Base-by-base conservation (phyloP, 2,329 filamentous ascomycete genomes). In the Pseudogymnoascus sp. region DNA sequence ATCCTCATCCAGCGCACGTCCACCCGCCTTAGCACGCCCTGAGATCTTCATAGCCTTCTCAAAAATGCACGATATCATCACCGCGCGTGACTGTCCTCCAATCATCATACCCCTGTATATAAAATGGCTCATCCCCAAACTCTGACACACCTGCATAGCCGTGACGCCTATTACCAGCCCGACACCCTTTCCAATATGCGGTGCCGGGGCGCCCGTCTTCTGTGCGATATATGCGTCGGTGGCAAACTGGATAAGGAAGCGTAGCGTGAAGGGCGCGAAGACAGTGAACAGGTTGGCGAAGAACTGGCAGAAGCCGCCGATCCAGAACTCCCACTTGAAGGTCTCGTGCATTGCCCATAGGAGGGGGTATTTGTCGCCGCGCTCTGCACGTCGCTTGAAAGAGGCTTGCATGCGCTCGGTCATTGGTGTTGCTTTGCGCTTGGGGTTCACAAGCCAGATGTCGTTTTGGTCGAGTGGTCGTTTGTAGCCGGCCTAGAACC, bases 1-100 rank as follows among this genome's bases (percentile, higher is more conserved):
- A 61, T 73, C 68, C 0, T 75, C 71, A 11, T 73, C 72, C n/a
- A 76, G 70, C 21, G 80, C 79, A 69, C 80, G 79, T 10, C 90
- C 92, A 45, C 93, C 93, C 10, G 93, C 92, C 75, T 88, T 95
- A 21, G 95, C 95, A 61, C 93, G 84, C 10, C 89, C 91, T 0
- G 93, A 97, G 14, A 98, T 83, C 61, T 87, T 87, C 88, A 97
- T 92, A 2, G 92, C 87, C 76, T 98, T 98, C 74, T 95, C 90
- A 72, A 96, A 98, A 65, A 98, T 92, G 65, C 92, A 78, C 21
- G 90, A 85, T 69, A 97, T 96, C 48, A 98, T 79, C 0, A 91
- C 89, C 0, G 88, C 92, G 73, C 93, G 84, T 6, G 85, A 79
- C 77, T 97, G 88, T 0, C 92, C 95, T 67, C 93, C 95, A 41